These are phyloP conservation scores for Lupinus albus DNA, from an alignment of 306 rosid species.

Conservation along the genomic window DNA sequence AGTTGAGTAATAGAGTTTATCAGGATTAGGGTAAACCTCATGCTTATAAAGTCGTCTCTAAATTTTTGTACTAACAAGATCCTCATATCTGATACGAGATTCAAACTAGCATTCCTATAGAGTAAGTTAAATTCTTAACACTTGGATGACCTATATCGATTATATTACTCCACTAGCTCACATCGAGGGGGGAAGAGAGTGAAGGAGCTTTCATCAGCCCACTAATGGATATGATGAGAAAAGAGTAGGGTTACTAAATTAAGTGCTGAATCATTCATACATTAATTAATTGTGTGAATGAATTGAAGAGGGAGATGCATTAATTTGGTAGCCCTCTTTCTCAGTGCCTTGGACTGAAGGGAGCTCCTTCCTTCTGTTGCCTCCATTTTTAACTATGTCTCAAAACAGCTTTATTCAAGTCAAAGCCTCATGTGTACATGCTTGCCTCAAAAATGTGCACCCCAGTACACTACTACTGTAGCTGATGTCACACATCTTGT, in stretches of 20 bases:
- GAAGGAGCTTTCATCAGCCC: conserved; percentile 57
- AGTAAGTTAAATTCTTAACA: too few species aligned
- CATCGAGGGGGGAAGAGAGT: conserved; percentile 35
- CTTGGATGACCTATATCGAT: too few species aligned
- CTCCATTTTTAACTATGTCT: conserved; percentile 31
- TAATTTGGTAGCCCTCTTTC: conserved; percentile 38
- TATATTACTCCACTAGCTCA: not conserved
- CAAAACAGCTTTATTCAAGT: conserved; percentile 30
- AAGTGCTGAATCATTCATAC: conserved; percentile 33
- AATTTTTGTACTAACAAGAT: too few species aligned
- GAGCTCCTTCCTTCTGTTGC: conserved; percentile 56
- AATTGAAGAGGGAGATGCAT: conserved; percentile 20
- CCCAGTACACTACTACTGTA: conserved; percentile 23
- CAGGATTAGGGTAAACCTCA: too few species aligned
- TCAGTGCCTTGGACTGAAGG: conserved; percentile 53
- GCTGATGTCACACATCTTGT: conserved; percentile 41
- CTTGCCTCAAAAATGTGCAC: conserved; percentile 16
- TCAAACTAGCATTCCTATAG: too few species aligned
- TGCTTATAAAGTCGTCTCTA: too few species aligned
- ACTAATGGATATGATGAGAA: conserved; percentile 30
- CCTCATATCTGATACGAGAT: too few species aligned
- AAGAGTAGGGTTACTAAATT: conserved; percentile 34
- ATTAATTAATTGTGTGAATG: conserved; percentile 35
- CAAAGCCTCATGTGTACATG: conserved; percentile 25
- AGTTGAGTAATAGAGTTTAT: too few species aligned